These are phyloP conservation scores for Inonotus obliquus DNA, from an alignment of 1,284 basidiomycete species.

Conservation along the genomic window DNA sequence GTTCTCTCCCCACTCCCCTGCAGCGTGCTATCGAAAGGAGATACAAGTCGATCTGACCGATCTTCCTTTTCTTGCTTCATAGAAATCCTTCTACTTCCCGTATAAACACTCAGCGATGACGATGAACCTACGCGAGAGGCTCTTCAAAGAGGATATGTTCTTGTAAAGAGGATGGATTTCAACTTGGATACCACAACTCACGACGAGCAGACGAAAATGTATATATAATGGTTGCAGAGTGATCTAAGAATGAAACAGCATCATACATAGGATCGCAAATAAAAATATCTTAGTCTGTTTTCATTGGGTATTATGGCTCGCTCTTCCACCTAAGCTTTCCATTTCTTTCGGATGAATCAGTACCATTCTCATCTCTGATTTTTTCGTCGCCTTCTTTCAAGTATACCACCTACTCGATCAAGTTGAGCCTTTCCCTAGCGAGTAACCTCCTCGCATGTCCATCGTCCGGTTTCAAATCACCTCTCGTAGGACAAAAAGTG, in stretches of 20 bases:
- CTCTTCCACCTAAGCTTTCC: too few relatives aligned
- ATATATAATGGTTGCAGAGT: too few relatives aligned
- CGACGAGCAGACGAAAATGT: too few relatives aligned
- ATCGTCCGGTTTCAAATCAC: slow-evolving; percentile 10
- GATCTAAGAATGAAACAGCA: too few relatives aligned
- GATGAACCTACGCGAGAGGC: slow-evolving; percentile 16
- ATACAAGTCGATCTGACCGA: not conserved
- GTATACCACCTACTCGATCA: not conserved
- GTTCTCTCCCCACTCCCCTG: not conserved
- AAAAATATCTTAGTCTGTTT: too few relatives aligned
- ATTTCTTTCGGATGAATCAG: too few relatives aligned
- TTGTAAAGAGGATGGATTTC: not conserved
- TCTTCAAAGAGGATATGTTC: slow-evolving; percentile 17
- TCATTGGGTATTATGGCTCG: too few relatives aligned
- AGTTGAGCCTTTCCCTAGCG: not conserved
- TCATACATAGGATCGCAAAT: too few relatives aligned
- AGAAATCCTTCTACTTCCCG: slow-evolving; percentile 16
- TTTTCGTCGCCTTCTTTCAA: too few relatives aligned
- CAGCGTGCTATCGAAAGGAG: too few relatives aligned
- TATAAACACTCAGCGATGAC: slow-evolving; percentile 17
- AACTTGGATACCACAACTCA: too few relatives aligned
- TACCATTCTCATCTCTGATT: too few relatives aligned
- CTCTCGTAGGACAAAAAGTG: slow-evolving; percentile 7
- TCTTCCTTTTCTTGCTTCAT: not conserved
- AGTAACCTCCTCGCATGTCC: not conserved